These are phyloP conservation scores for Psilocybe subaeruginosa DNA, from an alignment of 768 basidiomycete species.

Conservation along the genomic window DNA sequence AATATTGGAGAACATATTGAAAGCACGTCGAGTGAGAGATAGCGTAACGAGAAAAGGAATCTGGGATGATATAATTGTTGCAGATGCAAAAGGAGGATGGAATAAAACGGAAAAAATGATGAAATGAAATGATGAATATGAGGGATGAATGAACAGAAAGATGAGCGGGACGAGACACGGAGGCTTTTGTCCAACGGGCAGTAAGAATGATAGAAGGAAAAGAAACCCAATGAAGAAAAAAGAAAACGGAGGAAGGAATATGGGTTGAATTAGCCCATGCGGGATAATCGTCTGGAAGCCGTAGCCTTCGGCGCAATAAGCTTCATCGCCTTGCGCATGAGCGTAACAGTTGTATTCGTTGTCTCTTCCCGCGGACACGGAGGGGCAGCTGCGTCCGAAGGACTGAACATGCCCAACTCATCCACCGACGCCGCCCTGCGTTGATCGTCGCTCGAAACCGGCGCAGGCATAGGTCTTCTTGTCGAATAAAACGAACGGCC, in stretches of 20 bases:
- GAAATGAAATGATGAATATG: background rate
- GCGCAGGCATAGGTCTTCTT: conserved; percentile 67
- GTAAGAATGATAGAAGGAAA: background rate
- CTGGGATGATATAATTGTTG: conserved; percentile 1
- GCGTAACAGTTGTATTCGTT: conserved; percentile 49
- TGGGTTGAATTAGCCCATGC: conserved; percentile 30
- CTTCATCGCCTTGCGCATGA: conserved; percentile 75
- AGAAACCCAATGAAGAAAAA: conserved; percentile 4
- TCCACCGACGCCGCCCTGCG: conserved; percentile 55
- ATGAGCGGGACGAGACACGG: background rate
- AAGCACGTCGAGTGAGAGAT: conserved; percentile 14
- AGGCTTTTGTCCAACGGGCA: background rate
- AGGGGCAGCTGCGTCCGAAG: conserved; percentile 24
- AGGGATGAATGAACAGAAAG: background rate
- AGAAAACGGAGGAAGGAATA: background rate
- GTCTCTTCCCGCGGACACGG: conserved; percentile 44
- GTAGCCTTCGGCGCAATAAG: conserved; percentile 71
- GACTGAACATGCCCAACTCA: conserved; percentile 62
- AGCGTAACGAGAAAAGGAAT: conserved; percentile 10
- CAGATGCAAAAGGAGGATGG: background rate
- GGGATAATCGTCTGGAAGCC: conserved; percentile 51
- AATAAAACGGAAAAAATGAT: background rate
- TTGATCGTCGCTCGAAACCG: conserved; percentile 69
- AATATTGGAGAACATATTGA: conserved; percentile 16
- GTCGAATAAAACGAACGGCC: conserved; percentile 49